Percentiles rank a stretch among this genome's conserved stretches.
These are phyloP conservation scores for Botrytis elliptica DNA, from an alignment of 2,329 filamentous ascomycete species.

Conservation along the genomic window DNA sequence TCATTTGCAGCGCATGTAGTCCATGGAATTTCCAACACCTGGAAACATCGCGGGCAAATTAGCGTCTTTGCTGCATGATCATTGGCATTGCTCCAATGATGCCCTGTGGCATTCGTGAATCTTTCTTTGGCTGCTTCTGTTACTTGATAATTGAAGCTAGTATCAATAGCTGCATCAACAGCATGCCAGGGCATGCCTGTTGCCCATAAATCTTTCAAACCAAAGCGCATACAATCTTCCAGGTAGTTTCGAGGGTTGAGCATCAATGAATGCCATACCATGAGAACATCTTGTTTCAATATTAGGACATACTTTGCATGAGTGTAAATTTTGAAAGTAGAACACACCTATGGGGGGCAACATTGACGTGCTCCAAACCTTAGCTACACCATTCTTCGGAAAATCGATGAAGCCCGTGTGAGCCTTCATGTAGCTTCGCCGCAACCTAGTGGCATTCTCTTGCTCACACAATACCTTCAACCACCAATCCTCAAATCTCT, in stretches of 20 bases:
- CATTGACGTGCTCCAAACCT: conserved; percentile 39
- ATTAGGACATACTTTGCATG: background rate
- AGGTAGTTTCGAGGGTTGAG: conserved; percentile 73
- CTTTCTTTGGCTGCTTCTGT: conserved; percentile 44
- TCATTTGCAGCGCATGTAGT: conserved; percentile 50
- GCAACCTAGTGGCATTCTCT: conserved; percentile 30
- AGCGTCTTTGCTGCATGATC: conserved; percentile 51
- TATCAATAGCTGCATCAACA: conserved; percentile 58
- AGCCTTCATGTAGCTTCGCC: conserved; percentile 27
- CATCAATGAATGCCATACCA: conserved; percentile 80
- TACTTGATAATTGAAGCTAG: conserved; percentile 56
- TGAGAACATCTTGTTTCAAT: conserved; percentile 59
- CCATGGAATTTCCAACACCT: conserved; percentile 53
- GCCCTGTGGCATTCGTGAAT: conserved; percentile 51
- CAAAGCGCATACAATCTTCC: conserved; percentile 67
- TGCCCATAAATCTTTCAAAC: conserved; percentile 56
- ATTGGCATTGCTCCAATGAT: conserved; percentile 58
- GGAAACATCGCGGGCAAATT: conserved; percentile 55
- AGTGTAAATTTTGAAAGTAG: background rate
- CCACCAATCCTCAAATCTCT: conserved; percentile 68
- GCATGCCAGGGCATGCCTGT: conserved; percentile 65
- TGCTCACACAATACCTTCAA: conserved; percentile 35
- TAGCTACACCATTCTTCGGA: conserved; percentile 16
- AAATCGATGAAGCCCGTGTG: conserved; percentile 19
- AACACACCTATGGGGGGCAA: conserved; percentile 57